phyloP scores from a whole-genome alignment of 768 basidiomycete genomes.

The Psilocybe tampanensis region DNA sequence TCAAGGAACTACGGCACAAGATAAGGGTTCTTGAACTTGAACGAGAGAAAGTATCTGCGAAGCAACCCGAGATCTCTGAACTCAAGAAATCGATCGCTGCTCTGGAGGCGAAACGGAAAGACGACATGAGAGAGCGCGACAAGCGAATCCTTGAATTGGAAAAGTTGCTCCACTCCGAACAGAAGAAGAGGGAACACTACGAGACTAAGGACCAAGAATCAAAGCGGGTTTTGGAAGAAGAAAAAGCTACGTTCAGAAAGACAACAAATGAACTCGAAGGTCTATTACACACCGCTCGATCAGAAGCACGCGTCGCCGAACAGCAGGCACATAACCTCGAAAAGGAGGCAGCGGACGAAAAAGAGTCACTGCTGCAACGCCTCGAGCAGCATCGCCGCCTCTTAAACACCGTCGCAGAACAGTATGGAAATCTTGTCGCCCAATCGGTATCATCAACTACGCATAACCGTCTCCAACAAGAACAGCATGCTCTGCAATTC shows the following conservation, averaged over 20 bases:
- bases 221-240: conserved; percentile 42
- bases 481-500: conserved; percentile 37
- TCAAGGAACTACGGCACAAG: conserved; percentile 64
- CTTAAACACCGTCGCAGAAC: conserved; percentile 50
- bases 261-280: conserved; percentile 36
- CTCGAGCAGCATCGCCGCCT: conserved; percentile 52
- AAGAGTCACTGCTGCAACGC: conserved; percentile 49
- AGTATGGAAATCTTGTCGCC: conserved; percentile 54
- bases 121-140: conserved; percentile 60
- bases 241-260: conserved; percentile 35
- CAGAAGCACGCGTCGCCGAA: conserved; percentile 37
- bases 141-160: conserved; percentile 57
- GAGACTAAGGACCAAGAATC: conserved; percentile 48
- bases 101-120: conserved; percentile 50
- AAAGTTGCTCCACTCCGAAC: conserved; percentile 50
- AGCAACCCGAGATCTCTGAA: conserved; percentile 55
- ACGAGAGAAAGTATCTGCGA: conserved; percentile 48
- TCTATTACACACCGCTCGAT: conserved; percentile 37
- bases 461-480: conserved; percentile 41
- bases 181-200: conserved; percentile 47
- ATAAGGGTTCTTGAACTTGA: conserved; percentile 62
- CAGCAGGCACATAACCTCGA: conserved; percentile 32
- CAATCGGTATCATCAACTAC: conserved; percentile 39
- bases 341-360: conserved; percentile 35
- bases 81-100: conserved; percentile 50